phyloP scores from a whole-genome alignment of 495 filamentous ascomycete species.

The Penicillium steckii region DNA sequence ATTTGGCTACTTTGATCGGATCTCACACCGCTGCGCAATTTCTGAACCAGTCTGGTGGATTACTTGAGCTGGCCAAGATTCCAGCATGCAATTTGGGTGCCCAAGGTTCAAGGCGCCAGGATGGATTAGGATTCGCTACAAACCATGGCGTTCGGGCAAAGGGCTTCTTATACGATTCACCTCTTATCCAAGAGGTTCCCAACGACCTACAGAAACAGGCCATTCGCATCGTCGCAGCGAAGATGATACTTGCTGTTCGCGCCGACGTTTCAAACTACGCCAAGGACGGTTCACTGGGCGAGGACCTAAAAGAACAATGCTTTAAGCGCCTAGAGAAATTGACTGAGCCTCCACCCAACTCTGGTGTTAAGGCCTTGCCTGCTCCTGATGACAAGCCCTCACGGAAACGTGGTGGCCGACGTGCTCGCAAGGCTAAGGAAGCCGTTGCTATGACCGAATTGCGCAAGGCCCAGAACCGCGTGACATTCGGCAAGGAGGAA shows the following conservation, averaged over 20 bases:
- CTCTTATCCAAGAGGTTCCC: conserved; percentile 79
- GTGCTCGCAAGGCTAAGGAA: conserved; percentile 95
- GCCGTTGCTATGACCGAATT: conserved; percentile 96
- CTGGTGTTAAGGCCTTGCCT: conserved; percentile 82
- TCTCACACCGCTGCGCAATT: conserved; percentile 95
- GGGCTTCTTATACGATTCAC: conserved; percentile 90
- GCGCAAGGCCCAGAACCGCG: conserved; percentile 91
- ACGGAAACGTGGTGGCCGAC: conserved; percentile 86
- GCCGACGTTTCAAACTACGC: conserved; percentile 83
- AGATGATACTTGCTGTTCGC: conserved; percentile 87
- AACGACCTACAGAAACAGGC: conserved; percentile 89
- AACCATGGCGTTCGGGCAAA: conserved; percentile 91
- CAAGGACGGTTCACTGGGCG: conserved; percentile 78
- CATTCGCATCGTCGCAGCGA: conserved; percentile 91
- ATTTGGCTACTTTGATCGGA: conserved; percentile 88
- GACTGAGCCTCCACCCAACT: conserved; percentile 89
- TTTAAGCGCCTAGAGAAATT: conserved; percentile 90
- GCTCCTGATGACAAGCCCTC: conserved; percentile 95
- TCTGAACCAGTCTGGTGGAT: conserved; percentile 87
- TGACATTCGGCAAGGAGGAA: conserved; percentile 96
- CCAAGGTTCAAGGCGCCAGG: conserved; percentile 82
- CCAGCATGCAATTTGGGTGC: conserved; percentile 91
- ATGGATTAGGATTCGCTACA: conserved; percentile 83
- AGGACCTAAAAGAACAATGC: conserved; percentile 80
- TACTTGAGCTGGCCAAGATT: conserved; percentile 84